A percentile compares a stretch with the other conserved stretches of the same genome.
phyloP scores from a whole-genome alignment of 2,329 filamentous ascomycete species.

The Dactylonectria macrodidyma region DNA sequence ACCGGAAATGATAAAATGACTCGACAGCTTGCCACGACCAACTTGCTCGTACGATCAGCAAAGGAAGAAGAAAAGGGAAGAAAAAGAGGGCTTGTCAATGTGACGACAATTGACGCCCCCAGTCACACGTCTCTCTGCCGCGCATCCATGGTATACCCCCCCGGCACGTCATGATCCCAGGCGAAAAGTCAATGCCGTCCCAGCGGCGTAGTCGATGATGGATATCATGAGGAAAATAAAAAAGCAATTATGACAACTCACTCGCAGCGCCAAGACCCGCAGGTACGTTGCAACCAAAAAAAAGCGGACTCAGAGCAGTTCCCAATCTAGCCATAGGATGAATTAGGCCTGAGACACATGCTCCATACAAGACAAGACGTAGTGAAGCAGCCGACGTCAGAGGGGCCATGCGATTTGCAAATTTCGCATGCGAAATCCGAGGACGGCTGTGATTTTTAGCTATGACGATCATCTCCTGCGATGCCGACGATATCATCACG shows the following conservation, averaged over 20 bases:
- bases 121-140: not conserved
- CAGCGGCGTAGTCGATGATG: conserved; percentile 4
- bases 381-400: not conserved
- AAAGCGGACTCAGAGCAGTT: not conserved
- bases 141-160: too few relatives aligned
- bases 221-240: not conserved
- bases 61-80: not conserved
- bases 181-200: conserved; percentile 13
- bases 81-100: not conserved
- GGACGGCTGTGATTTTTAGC: not conserved
- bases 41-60: conserved; percentile 10
- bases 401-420: not conserved
- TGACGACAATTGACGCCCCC: not conserved
- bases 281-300: not conserved
- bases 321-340: conserved; percentile 2
- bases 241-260: conserved; percentile 8
- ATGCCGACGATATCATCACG: not conserved
- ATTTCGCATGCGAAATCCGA: conserved; percentile 1
- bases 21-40: conserved; percentile 1
- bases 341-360: not conserved
- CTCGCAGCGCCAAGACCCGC: not conserved
- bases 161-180: conserved; percentile 21
- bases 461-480: not conserved
- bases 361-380: too few relatives aligned
- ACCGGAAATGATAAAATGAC: conserved; percentile 27